Evolutionary conservation across 78 protist genomes (phyloP).

Genomic region (Dictyostelium intermedium): DNA sequence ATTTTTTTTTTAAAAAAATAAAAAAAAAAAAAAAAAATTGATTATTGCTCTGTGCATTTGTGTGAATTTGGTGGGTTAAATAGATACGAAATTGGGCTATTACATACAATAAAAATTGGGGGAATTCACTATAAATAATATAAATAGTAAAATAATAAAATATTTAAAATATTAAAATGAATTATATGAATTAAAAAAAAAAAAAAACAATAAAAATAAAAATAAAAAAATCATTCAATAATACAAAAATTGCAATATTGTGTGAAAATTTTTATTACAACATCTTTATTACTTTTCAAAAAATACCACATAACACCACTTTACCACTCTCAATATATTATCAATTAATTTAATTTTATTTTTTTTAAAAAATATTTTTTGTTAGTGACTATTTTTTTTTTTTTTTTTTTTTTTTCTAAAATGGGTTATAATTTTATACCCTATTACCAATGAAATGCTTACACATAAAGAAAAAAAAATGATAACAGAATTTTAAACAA

Average conservation of each 20-base stretch:
- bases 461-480: no score
- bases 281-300: not conserved
- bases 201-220: not conserved
- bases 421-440: no score
- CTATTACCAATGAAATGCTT: no score
- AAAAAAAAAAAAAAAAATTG: not conserved
- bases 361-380: not conserved
- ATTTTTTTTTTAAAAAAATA: no score
- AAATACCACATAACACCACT: not conserved
- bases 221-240: not conserved
- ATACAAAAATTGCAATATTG: not conserved
- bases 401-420: not conserved
- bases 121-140: not conserved
- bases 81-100: not conserved
- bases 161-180: not conserved
- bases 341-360: no score
- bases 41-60: not conserved
- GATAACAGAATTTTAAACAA: no score
- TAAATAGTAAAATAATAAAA: not conserved
- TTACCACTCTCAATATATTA: not conserved
- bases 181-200: not conserved
- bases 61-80: not conserved
- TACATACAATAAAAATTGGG: not conserved
- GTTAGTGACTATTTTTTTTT: no score
- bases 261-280: no score